These are phyloP conservation scores for Candida yuanshanica DNA, from an alignment of 805 yeast species.

Conservation along the genomic window DNA sequence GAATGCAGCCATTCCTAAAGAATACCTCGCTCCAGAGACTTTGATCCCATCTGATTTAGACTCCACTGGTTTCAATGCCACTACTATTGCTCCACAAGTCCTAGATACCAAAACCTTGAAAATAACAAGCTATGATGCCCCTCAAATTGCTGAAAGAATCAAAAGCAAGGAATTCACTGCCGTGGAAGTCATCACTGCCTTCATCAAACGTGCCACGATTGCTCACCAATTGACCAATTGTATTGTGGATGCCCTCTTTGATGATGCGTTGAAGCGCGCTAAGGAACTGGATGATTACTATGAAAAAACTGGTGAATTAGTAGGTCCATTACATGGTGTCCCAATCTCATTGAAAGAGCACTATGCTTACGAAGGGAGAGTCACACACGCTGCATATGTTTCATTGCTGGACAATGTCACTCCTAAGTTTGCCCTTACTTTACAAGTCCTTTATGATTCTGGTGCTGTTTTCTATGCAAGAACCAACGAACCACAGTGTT, in stretches of 20 bases:
- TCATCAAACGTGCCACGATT: slow-evolving; percentile 45
- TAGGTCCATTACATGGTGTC: slow-evolving; percentile 67
- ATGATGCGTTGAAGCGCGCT: slow-evolving; percentile 56
- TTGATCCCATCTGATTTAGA: slow-evolving; percentile 20
- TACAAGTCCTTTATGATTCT: slow-evolving; percentile 30
- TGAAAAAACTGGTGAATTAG: slow-evolving; percentile 41
- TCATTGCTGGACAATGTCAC: slow-evolving; percentile 43
- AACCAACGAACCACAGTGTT: slow-evolving; percentile 62
- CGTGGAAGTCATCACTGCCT: slow-evolving; percentile 16
- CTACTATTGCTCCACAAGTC: slow-evolving; percentile 16
- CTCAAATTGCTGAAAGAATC: slow-evolving; percentile 16
- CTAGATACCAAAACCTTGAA: slow-evolving; percentile 13
- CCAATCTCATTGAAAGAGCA: slow-evolving; percentile 69
- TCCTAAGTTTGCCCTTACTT: slow-evolving; percentile 39
- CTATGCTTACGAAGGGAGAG: slow-evolving; percentile 44
- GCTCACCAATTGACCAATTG: slow-evolving; percentile 61
- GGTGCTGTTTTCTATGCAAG: slow-evolving; percentile 56
- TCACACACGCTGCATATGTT: slow-evolving; percentile 58
- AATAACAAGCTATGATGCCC: slow-evolving; percentile 20
- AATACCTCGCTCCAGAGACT: slow-evolving; percentile 16
- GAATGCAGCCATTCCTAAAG: slow-evolving; percentile 18
- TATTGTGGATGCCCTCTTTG: slow-evolving; percentile 55
- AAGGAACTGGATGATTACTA: slow-evolving; percentile 49
- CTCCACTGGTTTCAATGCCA: slow-evolving; percentile 18
- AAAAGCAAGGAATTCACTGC: slow-evolving; percentile 16